Conservation (phyloP, 345 rosid genomes). For the Pistacia integerrima region DNA sequence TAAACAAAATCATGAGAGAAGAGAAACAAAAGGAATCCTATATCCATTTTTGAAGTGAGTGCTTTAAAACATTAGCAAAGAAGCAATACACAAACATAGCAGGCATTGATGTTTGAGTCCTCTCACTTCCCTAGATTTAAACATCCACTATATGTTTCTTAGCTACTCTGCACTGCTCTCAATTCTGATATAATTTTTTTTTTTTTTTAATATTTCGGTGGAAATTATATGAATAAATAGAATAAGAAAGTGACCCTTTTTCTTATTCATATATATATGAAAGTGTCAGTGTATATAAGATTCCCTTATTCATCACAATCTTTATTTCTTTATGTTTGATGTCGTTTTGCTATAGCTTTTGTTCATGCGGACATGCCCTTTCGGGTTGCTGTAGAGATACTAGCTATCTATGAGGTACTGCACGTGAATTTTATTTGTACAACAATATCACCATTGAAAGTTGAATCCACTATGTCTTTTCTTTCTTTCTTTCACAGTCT, state of each 20-base stretch:
- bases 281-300: not conserved
- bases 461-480: not conserved
- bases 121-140: slow-evolving; percentile 9
- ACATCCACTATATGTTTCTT: slow-evolving; percentile 1
- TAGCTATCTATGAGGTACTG: not conserved
- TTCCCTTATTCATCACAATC: slow-evolving; percentile 8
- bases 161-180: not conserved
- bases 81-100: not conserved
- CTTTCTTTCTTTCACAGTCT: slow-evolving; percentile 4
- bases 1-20: not conserved
- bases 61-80: not conserved
- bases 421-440: slow-evolving; percentile 23
- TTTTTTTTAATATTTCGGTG: not conserved
- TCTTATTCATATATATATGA: not conserved
- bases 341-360: slow-evolving; percentile 10
- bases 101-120: slow-evolving; percentile 8
- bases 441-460: not conserved
- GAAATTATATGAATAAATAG: not conserved
- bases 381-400: slow-evolving; percentile 19
- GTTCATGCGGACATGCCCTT: slow-evolving; percentile 14
- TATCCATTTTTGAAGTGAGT: slow-evolving; percentile 10
- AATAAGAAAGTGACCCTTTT: not conserved
- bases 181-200: not conserved
- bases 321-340: not conserved
- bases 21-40: slow-evolving; percentile 10